phyloP scores from a whole-genome alignment of 305 asterid genomes.

The Solanum hybrid region DNA sequence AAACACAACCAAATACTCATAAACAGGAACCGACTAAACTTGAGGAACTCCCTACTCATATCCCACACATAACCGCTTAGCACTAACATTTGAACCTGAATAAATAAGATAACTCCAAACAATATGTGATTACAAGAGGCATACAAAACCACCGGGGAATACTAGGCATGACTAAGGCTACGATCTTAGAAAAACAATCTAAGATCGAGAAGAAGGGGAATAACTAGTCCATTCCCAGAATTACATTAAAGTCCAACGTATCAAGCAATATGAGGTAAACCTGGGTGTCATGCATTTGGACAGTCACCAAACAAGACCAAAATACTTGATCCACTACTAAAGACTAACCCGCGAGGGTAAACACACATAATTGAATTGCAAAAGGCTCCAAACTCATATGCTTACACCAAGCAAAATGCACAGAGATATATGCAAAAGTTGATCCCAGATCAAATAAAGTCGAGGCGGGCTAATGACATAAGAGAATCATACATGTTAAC shows the following conservation, averaged over 20 bases:
- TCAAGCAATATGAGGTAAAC: too few relatives aligned
- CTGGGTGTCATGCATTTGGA: too few relatives aligned
- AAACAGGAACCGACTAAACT: neutral
- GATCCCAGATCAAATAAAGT: neutral
- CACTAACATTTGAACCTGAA: neutral
- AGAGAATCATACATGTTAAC: neutral
- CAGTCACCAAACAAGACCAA: too few relatives aligned
- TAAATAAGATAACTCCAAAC: neutral
- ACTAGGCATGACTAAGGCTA: too few relatives aligned
- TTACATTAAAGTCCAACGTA: too few relatives aligned
- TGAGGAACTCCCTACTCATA: neutral
- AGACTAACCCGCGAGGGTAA: neutral
- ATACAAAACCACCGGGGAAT: too few relatives aligned
- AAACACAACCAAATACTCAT: neutral
- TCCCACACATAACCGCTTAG: neutral
- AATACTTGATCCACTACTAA: neutral
- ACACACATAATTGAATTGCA: neutral
- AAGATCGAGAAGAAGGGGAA: too few relatives aligned
- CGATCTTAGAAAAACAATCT: too few relatives aligned
- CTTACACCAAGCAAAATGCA: neutral
- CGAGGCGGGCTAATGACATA: neutral
- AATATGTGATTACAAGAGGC: neutral
- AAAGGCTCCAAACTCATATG: neutral
- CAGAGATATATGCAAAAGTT: neutral
- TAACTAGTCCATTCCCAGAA: too few relatives aligned